phyloP scores from a whole-genome alignment of 2,329 filamentous ascomycete species.

The Diplocarpon mali region DNA sequence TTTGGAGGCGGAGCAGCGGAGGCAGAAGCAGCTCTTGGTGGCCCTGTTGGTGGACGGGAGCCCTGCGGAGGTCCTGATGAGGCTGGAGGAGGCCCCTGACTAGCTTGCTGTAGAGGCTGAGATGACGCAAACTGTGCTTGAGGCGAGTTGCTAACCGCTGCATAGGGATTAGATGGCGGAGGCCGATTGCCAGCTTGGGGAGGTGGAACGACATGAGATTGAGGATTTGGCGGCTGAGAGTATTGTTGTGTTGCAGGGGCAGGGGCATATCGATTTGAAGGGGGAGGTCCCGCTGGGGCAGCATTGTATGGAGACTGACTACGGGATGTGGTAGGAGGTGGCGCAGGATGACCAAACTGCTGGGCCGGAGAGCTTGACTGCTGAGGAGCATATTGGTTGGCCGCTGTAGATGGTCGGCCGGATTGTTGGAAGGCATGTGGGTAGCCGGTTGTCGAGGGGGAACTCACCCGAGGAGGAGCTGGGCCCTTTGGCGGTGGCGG shows the following conservation, averaged over 20 bases:
- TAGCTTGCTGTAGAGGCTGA: constrained; percentile 29
- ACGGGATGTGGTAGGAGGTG: constrained; percentile 52
- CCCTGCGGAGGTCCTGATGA: constrained; percentile 35
- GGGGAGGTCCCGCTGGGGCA: constrained; percentile 58
- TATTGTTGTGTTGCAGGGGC: constrained; percentile 45
- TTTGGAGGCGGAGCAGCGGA: constrained; percentile 41
- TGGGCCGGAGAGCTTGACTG: constrained; percentile 37
- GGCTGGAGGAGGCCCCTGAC: constrained; percentile 30
- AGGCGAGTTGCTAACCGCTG: constrained; percentile 39
- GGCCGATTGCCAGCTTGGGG: constrained; percentile 33
- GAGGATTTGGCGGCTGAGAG: constrained; percentile 33
- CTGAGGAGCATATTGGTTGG: constrained; percentile 53
- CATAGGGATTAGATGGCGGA: constrained; percentile 46
- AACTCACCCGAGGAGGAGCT: constrained; percentile 58
- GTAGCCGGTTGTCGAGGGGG: constrained; percentile 49
- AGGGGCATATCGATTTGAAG: constrained; percentile 66
- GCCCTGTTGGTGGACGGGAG: constrained; percentile 31
- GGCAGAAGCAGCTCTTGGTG: constrained; percentile 35
- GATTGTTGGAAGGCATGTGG: constrained; percentile 38
- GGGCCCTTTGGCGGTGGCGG: constrained; percentile 78
- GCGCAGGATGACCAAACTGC: constrained; percentile 25
- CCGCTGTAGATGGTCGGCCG: constrained; percentile 43
- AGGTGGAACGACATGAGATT: constrained; percentile 31
- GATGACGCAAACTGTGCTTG: constrained; percentile 52
- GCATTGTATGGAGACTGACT: constrained; percentile 80